Evolutionary conservation across 2,329 filamentous ascomycete genomes (phyloP).

Genomic region (Pestalotiopsis sp.): DNA sequence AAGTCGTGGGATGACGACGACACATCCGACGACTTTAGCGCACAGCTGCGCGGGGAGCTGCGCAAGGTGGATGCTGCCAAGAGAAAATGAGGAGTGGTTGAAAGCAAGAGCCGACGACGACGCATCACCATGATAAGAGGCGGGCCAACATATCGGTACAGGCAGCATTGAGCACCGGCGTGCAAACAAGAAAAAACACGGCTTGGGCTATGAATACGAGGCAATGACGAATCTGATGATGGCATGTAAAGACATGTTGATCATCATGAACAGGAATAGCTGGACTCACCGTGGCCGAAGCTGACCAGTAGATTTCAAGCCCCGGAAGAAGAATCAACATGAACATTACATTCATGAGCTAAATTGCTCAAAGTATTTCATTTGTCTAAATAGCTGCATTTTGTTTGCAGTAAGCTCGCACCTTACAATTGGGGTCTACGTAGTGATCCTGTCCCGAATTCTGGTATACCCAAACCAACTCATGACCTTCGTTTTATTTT

Average conservation of each 20-base stretch:
- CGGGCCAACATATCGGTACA: neutral
- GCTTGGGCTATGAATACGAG: neutral
- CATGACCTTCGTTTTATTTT: neutral
- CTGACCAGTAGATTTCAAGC: neutral
- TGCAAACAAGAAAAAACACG: neutral
- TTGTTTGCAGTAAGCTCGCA: neutral
- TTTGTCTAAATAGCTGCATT: neutral
- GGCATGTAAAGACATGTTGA: neutral
- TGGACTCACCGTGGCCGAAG: neutral
- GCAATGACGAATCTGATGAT: neutral
- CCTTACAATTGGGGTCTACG: neutral
- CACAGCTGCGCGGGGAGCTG: conserved; percentile 90
- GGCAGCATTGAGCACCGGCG: neutral
- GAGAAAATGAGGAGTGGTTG: conserved; percentile 35
- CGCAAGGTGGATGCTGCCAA: conserved; percentile 88
- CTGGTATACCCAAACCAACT: neutral
- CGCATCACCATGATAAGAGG: neutral
- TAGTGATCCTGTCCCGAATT: neutral
- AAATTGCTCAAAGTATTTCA: neutral
- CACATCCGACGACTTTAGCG: conserved; percentile 92
- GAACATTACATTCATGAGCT: neutral
- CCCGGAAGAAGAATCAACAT: neutral
- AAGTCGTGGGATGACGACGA: conserved; percentile 99
- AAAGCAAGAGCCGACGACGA: neutral
- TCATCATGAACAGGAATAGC: neutral